A percentile compares a stretch with the other conserved stretches of the same genome.
Conservation (phyloP, 2,329 filamentous ascomycete genomes). For the Leptographium galeiforme region DNA sequence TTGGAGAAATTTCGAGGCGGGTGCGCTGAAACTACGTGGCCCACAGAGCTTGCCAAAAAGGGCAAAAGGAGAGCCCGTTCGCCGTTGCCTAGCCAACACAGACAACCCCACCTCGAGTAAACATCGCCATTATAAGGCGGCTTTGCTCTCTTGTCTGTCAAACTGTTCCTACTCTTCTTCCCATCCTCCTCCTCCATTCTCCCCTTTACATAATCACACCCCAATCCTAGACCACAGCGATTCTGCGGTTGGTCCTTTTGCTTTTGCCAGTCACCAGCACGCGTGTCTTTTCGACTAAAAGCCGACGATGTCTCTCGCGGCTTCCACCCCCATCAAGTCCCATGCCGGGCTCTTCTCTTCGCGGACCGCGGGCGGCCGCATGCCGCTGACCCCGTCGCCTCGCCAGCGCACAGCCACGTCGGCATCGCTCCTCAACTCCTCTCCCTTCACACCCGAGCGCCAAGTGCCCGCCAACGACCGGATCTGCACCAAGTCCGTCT, state of each 20-base stretch:
- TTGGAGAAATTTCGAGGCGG: not conserved
- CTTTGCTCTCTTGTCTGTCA: not conserved
- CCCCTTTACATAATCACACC: constrained; percentile 11
- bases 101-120: constrained; percentile 7
- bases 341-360: constrained; percentile 85
- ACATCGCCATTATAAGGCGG: constrained; percentile 13
- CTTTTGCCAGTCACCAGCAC: not conserved
- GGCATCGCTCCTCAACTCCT: constrained; percentile 34
- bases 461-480: constrained; percentile 36
- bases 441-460: constrained; percentile 65
- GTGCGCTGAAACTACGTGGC: not conserved
- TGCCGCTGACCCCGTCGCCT: constrained; percentile 88
- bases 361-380: constrained; percentile 85
- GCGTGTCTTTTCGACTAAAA: not conserved
- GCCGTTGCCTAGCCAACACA: constrained; percentile 7
- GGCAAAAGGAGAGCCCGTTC: not conserved
- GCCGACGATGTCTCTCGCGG: constrained; percentile 63
- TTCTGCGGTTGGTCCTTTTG: constrained; percentile 1
- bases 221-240: constrained; percentile 6
- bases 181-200: constrained; percentile 10
- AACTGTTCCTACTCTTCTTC: constrained; percentile 6
- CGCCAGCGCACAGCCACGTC: constrained; percentile 44
- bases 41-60: not conserved
- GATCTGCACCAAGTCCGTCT: constrained; percentile 56
- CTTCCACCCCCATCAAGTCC: constrained; percentile 90